Conservation (phyloP, 768 basidiomycete genomes). For the Amanita phalloides region DNA sequence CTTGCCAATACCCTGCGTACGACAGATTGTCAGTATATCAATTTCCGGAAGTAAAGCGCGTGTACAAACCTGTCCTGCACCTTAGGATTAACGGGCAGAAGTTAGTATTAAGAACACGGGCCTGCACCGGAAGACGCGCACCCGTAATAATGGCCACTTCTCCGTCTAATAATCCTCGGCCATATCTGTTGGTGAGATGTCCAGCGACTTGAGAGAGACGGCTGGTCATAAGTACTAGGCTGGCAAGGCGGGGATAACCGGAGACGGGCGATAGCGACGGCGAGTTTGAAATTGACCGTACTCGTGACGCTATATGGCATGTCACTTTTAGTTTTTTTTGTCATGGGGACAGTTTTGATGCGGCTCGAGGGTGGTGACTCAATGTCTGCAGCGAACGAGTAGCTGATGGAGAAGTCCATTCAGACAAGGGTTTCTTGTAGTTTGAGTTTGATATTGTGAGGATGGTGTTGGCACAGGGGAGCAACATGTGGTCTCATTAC, state of each 20-base stretch:
- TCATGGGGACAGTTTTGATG: too few relatives aligned
- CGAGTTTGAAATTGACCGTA: too few relatives aligned
- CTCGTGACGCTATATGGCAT: too few relatives aligned
- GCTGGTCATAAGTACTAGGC: conserved; percentile 27
- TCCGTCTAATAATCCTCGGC: conserved; percentile 54
- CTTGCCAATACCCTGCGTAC: conserved; percentile 63
- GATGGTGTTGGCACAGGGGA: too few relatives aligned
- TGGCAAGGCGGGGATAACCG: background rate
- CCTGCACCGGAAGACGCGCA: conserved; percentile 18
- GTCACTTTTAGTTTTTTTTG: too few relatives aligned
- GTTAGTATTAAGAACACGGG: background rate
- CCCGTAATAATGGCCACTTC: conserved; percentile 86
- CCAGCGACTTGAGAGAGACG: conserved; percentile 63
- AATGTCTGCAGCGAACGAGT: too few relatives aligned
- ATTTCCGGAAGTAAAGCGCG: background rate
- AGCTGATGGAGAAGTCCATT: too few relatives aligned
- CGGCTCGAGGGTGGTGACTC: too few relatives aligned
- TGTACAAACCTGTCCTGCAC: conserved; percentile 59
- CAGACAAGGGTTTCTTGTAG: too few relatives aligned
- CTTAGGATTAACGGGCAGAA: conserved; percentile 18
- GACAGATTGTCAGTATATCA: conserved; percentile 62
- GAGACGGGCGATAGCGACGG: background rate
- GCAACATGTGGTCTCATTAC: too few relatives aligned
- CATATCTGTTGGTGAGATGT: conserved; percentile 46
- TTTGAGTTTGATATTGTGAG: too few relatives aligned